These are phyloP conservation scores for Sporothrix phasma DNA, from an alignment of 2,329 filamentous ascomycete genomes.

Conservation along the genomic window DNA sequence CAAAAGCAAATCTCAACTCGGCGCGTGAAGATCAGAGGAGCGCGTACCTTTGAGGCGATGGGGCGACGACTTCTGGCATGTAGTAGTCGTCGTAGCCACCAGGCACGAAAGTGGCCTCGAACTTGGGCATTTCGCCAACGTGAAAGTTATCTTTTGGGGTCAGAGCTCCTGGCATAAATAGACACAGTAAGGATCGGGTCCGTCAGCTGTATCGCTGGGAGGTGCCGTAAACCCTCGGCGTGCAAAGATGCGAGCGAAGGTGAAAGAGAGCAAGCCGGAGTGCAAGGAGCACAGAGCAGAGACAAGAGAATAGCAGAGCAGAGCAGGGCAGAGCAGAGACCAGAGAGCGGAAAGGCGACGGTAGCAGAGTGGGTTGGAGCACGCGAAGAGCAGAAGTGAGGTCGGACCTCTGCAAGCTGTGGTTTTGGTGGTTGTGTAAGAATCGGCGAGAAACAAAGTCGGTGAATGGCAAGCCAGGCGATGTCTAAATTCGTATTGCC, in stretches of 20 bases:
- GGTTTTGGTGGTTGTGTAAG: background rate
- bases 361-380: background rate
- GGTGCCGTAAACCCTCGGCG: background rate
- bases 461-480: background rate
- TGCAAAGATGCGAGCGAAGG: background rate
- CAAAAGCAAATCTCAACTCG: background rate
- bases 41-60: constrained; percentile 42
- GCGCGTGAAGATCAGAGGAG: background rate
- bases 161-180: constrained; percentile 19
- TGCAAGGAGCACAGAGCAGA: background rate
- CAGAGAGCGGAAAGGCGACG: background rate
- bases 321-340: background rate
- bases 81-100: constrained; percentile 47
- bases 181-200: background rate
- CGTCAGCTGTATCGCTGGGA: constrained; percentile 2
- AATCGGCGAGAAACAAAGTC: background rate
- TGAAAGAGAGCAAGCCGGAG: background rate
- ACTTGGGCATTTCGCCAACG: constrained; percentile 32
- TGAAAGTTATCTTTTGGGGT: constrained; percentile 17
- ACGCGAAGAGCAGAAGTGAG: background rate
- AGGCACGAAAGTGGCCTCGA: constrained; percentile 48
- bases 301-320: too few relatives aligned
- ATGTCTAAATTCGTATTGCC: background rate
- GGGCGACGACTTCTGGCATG: constrained; percentile 48
- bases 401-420: background rate